Percentiles rank a stretch among this genome's conserved stretches.
Evolutionary conservation across 257 asterid genomes (phyloP).

Genomic region (Cruciata laevipes): DNA sequence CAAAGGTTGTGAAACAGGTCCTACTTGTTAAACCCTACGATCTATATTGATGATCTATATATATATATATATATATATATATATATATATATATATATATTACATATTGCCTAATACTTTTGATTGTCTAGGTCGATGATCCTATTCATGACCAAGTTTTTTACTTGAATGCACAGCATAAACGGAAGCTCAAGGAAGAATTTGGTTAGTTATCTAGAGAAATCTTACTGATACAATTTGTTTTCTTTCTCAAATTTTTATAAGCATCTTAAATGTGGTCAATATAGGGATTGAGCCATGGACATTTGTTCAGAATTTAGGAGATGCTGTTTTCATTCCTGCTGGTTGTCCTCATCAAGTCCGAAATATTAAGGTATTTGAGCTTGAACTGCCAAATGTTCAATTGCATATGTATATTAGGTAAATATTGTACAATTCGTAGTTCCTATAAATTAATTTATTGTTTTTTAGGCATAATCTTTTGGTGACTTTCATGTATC

Average conservation of each 20-base stretch:
- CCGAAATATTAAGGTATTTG: constrained; percentile 57
- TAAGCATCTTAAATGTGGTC: constrained; percentile 7
- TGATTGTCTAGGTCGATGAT: constrained; percentile 46
- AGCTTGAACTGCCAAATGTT: neutral
- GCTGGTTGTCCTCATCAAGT: constrained; percentile 95
- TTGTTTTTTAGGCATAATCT: no score
- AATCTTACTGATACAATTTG: neutral
- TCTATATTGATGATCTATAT: no score
- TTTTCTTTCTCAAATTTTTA: neutral
- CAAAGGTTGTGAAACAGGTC: constrained; percentile 35
- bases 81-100: no score
- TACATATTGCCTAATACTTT: neutral
- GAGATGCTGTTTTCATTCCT: constrained; percentile 87
- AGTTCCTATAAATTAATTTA: no score
- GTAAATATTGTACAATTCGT: neutral
- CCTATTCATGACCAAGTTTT: constrained; percentile 80
- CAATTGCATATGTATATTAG: neutral
- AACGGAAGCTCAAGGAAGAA: constrained; percentile 52
- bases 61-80: no score
- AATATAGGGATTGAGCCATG: constrained; percentile 70
- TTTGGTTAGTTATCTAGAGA: constrained; percentile 36
- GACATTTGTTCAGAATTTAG: constrained; percentile 79
- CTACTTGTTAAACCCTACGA: neutral
- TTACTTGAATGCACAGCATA: constrained; percentile 46
- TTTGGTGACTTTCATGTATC: no score